A percentile compares a stretch with the other conserved stretches of the same genome.
phyloP scores from a whole-genome alignment of 805 yeast genomes.

The Zygoascus tannicola region DNA sequence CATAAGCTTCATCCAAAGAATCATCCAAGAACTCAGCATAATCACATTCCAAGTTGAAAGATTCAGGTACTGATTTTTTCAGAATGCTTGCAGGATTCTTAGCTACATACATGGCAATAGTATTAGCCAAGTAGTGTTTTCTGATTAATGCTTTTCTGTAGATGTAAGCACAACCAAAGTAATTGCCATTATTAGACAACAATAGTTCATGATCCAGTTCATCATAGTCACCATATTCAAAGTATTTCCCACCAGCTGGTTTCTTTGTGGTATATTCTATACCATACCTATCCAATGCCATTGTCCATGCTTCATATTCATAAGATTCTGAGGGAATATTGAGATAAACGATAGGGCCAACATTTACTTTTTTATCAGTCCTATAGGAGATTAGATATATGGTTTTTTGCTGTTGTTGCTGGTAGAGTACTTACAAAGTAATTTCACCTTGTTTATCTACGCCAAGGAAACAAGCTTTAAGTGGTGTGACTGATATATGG shows the following conservation, averaged over 20 bases:
- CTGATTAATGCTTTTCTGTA: conserved; percentile 87
- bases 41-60: conserved; percentile 77
- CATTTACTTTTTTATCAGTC: background rate
- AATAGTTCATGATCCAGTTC: conserved; percentile 68
- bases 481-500: conserved; percentile 54
- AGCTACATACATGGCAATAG: conserved; percentile 61
- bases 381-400: too few species aligned
- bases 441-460: conserved; percentile 54
- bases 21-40: conserved; percentile 96
- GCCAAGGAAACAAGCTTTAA: conserved; percentile 61
- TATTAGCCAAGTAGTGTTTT: conserved; percentile 80
- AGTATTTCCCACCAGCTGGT: conserved; percentile 26
- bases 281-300: conserved; percentile 9
- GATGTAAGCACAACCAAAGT: conserved; percentile 69
- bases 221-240: conserved; percentile 88
- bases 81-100: conserved; percentile 67
- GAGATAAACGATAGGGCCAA: background rate
- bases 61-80: conserved; percentile 54
- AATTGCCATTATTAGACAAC: conserved; percentile 35
- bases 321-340: conserved; percentile 10
- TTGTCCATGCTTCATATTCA: conserved; percentile 17
- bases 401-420: too few species aligned
- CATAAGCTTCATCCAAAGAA: conserved; percentile 85
- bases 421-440: conserved; percentile 32
- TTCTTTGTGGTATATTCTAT: conserved; percentile 1